phyloP scores from a whole-genome alignment of 2,329 filamentous ascomycete genomes.

The Trichoderma asperellum region DNA sequence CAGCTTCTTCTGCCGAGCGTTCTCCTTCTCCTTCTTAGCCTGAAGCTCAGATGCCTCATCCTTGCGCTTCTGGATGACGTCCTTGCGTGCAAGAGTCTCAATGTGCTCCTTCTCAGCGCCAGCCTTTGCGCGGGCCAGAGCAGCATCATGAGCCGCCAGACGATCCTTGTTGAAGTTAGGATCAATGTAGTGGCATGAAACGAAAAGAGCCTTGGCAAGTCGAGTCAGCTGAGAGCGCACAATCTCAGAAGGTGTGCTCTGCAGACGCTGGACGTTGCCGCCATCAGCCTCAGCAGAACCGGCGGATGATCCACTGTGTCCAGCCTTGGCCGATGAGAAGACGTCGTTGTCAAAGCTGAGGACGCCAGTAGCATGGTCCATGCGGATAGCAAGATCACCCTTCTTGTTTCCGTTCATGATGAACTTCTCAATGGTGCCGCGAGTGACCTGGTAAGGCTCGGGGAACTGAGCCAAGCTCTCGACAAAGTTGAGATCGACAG shows the following conservation, averaged over 20 bases:
- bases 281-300: slow-evolving; percentile 87
- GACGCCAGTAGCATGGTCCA: slow-evolving; percentile 93
- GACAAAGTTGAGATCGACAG: slow-evolving; percentile 91
- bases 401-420: slow-evolving; percentile 99
- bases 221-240: slow-evolving; percentile 92
- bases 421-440: slow-evolving; percentile 96
- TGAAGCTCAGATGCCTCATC: slow-evolving; percentile 89
- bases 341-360: slow-evolving; percentile 98
- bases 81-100: slow-evolving; percentile 82
- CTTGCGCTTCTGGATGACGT: slow-evolving; percentile 95
- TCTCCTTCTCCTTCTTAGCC: slow-evolving; percentile 88
- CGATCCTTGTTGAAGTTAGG: slow-evolving; percentile 83
- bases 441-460: slow-evolving; percentile 90
- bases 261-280: slow-evolving; percentile 87
- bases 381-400: slow-evolving; percentile 92
- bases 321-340: slow-evolving; percentile 93
- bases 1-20: slow-evolving; percentile 82
- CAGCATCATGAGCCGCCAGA: slow-evolving; percentile 76
- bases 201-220: slow-evolving; percentile 85
- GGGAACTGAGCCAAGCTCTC: slow-evolving; percentile 94
- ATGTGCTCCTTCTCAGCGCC: slow-evolving; percentile 92
- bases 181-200: slow-evolving; percentile 95
- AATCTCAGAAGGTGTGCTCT: slow-evolving; percentile 97
- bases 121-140: slow-evolving; percentile 78
- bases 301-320: slow-evolving; percentile 79